These are phyloP conservation scores for Chlorella ohadii DNA, from an alignment of 139 green algal species.

Conservation along the genomic window DNA sequence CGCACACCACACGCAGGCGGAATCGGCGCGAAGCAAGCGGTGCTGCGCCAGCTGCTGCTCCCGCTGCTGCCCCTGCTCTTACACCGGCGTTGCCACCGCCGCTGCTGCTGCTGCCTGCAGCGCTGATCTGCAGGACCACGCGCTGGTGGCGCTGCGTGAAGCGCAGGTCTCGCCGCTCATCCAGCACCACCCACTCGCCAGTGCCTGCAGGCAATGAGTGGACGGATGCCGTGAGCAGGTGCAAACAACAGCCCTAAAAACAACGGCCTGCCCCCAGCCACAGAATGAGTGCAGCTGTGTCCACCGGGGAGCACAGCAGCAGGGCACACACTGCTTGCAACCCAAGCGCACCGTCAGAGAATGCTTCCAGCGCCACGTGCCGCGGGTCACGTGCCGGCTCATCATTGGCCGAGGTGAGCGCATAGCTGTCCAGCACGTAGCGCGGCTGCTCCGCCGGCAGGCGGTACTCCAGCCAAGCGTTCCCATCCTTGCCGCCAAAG, in stretches of 20 bases:
- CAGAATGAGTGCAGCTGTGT: no score
- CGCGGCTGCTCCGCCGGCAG: constrained; percentile 32
- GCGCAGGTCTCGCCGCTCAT: constrained; percentile 40
- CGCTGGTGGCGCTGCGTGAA: constrained; percentile 59
- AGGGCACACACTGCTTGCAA: no score
- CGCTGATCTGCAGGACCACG: constrained; percentile 38
- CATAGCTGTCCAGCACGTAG: constrained; percentile 52
- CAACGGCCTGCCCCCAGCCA: no score
- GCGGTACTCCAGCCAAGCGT: constrained; percentile 74
- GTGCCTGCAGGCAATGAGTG: not conserved
- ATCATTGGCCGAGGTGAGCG: constrained; percentile 74
- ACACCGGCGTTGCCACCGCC: not conserved
- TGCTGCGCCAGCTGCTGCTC: no score
- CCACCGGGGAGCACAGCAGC: no score
- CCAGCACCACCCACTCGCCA: constrained; percentile 49
- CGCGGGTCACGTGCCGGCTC: constrained; percentile 71
- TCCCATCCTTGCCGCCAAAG: constrained; percentile 66
- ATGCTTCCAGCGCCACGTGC: constrained; percentile 68
- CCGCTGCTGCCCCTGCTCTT: no score
- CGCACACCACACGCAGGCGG: constrained; percentile 55
- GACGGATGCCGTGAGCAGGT: no score
- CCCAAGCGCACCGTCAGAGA: constrained; percentile 2
- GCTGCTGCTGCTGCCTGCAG: not conserved
- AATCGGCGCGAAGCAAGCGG: constrained; percentile 37
- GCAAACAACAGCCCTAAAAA: no score